Evolutionary conservation across 2,329 filamentous ascomycete species (phyloP).

Genomic region (Tolypocladium ophioglossoides): DNA sequence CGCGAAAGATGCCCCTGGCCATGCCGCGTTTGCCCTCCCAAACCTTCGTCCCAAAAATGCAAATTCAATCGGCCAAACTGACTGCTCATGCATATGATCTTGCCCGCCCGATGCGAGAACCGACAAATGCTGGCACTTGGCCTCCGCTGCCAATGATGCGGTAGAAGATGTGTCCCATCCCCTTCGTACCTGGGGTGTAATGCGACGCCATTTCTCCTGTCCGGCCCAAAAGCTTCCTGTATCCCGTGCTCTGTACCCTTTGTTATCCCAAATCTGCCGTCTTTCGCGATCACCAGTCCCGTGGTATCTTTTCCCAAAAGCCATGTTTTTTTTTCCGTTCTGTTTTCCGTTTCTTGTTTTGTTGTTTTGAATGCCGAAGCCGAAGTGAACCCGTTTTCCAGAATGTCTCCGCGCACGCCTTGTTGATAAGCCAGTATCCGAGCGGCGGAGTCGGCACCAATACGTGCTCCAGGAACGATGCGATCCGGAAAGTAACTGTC

Average conservation of each 20-base stretch:
- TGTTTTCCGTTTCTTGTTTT: background rate
- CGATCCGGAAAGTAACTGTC: background rate
- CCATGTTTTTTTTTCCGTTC: background rate
- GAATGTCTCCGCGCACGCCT: background rate
- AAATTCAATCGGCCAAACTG: conserved; percentile 1
- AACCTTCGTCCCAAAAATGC: conserved; percentile 4
- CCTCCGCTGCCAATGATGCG: conserved; percentile 2
- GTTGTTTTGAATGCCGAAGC: background rate
- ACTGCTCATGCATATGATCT: conserved; percentile 3
- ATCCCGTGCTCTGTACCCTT: conserved; percentile 3
- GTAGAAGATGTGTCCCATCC: conserved; percentile 3
- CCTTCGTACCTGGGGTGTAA: background rate
- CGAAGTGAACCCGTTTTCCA: background rate
- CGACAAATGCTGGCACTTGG: conserved; percentile 3
- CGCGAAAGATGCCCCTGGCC: conserved; percentile 1
- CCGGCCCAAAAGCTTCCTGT: conserved; percentile 3
- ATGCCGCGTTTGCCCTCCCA: conserved; percentile 2
- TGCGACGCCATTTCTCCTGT: conserved; percentile 3
- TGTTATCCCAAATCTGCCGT: conserved; percentile 1
- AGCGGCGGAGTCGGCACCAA: background rate
- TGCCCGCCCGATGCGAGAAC: conserved; percentile 3
- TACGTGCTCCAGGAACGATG: background rate
- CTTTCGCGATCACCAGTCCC: conserved; percentile 2
- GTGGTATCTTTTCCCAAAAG: background rate
- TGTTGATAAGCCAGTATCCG: background rate